Percentiles rank a stretch among this genome's conserved stretches.
These are phyloP conservation scores for Sophora flavescens DNA, from an alignment of 306 rosid genomes.

Conservation along the genomic window DNA sequence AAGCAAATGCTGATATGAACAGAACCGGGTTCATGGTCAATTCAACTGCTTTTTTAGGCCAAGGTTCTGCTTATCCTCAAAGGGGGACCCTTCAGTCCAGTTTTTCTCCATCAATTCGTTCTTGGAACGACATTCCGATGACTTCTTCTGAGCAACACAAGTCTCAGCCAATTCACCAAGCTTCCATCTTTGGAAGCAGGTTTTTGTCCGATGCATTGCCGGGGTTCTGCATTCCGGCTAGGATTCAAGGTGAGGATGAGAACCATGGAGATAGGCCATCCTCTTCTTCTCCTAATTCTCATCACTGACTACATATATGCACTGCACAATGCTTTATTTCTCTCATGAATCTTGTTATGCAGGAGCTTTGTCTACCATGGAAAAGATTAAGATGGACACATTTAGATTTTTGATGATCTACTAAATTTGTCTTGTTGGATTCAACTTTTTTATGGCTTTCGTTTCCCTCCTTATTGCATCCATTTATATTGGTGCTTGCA, in stretches of 20 bases:
- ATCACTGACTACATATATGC: slow-evolving; percentile 51
- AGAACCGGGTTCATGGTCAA: slow-evolving; percentile 56
- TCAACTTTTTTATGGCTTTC: slow-evolving; percentile 36
- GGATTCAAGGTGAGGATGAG: slow-evolving; percentile 63
- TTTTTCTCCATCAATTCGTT: slow-evolving; percentile 66
- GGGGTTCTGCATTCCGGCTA: slow-evolving; percentile 68
- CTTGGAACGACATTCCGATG: slow-evolving; percentile 70
- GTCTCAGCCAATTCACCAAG: slow-evolving; percentile 56
- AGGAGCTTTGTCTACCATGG: slow-evolving; percentile 49
- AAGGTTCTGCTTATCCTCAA: slow-evolving; percentile 61
- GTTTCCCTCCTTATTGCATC: slow-evolving; percentile 44
- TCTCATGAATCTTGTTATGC: slow-evolving; percentile 40
- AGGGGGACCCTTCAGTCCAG: slow-evolving; percentile 99
- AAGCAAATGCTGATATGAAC: slow-evolving; percentile 47
- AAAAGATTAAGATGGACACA: slow-evolving; percentile 47
- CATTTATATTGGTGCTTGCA: slow-evolving; percentile 38
- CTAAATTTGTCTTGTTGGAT: slow-evolving; percentile 50
- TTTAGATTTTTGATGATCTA: slow-evolving; percentile 40
- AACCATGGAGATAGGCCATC: slow-evolving; percentile 63
- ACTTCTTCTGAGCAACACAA: slow-evolving; percentile 55
- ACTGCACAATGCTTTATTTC: slow-evolving; percentile 31
- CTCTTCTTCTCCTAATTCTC: slow-evolving; percentile 73
- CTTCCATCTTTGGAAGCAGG: slow-evolving; percentile 73
- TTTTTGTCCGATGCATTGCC: slow-evolving; percentile 61
- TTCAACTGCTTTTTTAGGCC: slow-evolving; percentile 60